A percentile compares a stretch with the other conserved stretches of the same genome.
Conservation (phyloP, 306 rosid genomes). For the Abrus pulchellus region DNA sequence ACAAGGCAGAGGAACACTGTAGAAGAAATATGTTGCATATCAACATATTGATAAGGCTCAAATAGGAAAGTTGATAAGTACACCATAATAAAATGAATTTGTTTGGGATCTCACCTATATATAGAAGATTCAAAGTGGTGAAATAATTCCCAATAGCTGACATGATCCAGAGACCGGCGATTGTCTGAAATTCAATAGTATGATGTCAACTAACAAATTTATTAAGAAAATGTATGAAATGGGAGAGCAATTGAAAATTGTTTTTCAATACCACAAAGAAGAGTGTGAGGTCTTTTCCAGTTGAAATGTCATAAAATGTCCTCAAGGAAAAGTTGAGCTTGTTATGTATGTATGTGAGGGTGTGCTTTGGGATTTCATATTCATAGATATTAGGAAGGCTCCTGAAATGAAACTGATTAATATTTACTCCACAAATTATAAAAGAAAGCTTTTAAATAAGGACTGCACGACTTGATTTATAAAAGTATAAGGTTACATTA, state of each 20-base stretch:
- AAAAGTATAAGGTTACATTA: conserved; percentile 36
- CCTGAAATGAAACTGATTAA: conserved; percentile 48
- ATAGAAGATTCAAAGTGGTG: conserved; percentile 59
- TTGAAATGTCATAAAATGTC: conserved; percentile 60
- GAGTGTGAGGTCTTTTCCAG: conserved; percentile 62
- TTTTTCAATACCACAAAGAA: conserved; percentile 61
- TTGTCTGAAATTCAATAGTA: conserved; percentile 59
- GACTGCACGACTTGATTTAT: background rate
- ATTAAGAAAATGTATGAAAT: background rate
- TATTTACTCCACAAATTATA: background rate
- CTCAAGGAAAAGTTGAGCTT: conserved; percentile 55
- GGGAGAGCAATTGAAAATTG: conserved; percentile 1
- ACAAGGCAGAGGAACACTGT: conserved; percentile 57
- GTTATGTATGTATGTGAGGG: conserved; percentile 43
- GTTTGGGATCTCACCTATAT: conserved; percentile 55
- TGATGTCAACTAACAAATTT: conserved; percentile 32
- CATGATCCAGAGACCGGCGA: conserved; percentile 58
- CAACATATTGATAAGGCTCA: conserved; percentile 23
- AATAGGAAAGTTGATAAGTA: background rate
- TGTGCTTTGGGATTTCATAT: conserved; percentile 56
- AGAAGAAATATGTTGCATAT: conserved; percentile 1
- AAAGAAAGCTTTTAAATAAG: background rate
- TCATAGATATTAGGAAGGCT: conserved; percentile 52
- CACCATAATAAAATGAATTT: background rate
- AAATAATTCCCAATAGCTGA: conserved; percentile 63